Percentiles rank a stretch among this genome's conserved stretches.
Conservation (phyloP, 345 rosid genomes). For the Turnera subulata region DNA sequence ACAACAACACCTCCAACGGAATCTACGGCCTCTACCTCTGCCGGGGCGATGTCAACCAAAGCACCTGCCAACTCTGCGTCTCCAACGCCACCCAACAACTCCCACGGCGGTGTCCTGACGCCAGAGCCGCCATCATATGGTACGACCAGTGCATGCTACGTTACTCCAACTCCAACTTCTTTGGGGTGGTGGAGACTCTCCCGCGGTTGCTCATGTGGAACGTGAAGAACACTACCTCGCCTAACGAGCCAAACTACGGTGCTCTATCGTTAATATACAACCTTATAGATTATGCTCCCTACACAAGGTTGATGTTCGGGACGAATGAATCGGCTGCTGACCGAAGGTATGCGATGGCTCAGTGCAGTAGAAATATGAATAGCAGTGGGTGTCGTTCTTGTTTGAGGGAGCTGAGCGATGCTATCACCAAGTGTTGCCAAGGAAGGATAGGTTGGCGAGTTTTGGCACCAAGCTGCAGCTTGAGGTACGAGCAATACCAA, state of each 20-base stretch:
- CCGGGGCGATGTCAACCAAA: conserved; percentile 11
- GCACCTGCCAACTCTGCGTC: conserved; percentile 16
- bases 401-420: not conserved
- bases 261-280: conserved; percentile 12
- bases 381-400: conserved; percentile 15
- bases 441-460: conserved; percentile 28
- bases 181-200: not conserved
- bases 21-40: conserved; percentile 28
- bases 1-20: conserved; percentile 6
- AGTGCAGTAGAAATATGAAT: conserved; percentile 37
- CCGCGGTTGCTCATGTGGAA: conserved; percentile 4
- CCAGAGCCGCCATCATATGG: conserved; percentile 22
- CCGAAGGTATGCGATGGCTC: conserved; percentile 27
- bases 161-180: conserved; percentile 25
- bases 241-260: not conserved
- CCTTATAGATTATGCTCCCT: not conserved
- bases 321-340: not conserved
- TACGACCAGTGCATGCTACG: conserved; percentile 36
- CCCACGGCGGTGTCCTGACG: not conserved
- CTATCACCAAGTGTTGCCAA: conserved; percentile 13
- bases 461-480: conserved; percentile 30
- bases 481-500: conserved; percentile 21
- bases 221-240: conserved; percentile 1
- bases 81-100: not conserved
- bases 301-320: conserved; percentile 5